phyloP scores from a whole-genome alignment of 768 basidiomycete species.

The Agaricus blazei region DNA sequence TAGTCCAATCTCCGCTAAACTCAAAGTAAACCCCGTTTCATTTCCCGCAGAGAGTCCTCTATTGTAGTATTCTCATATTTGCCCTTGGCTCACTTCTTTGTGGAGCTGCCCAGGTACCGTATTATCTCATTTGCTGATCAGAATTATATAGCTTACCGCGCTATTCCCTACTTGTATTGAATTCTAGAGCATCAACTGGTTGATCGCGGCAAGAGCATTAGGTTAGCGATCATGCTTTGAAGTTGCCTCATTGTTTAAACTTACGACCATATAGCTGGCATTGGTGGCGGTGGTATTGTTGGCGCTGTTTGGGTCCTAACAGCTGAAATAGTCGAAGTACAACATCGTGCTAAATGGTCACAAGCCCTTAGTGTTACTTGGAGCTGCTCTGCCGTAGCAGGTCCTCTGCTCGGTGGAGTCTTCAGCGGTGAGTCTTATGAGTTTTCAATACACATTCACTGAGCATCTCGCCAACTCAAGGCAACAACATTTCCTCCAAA shows the following conservation, averaged over 20 bases:
- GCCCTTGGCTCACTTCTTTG: slow-evolving; percentile 76
- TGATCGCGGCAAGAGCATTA: slow-evolving; percentile 59
- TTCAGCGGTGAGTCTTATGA: slow-evolving; percentile 61
- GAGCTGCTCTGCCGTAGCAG: slow-evolving; percentile 82
- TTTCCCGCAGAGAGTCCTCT: slow-evolving; percentile 53
- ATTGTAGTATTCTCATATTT: slow-evolving; percentile 70
- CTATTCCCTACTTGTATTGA: slow-evolving; percentile 2
- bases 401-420: slow-evolving; percentile 76
- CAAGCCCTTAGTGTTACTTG: slow-evolving; percentile 82
- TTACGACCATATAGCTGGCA: slow-evolving; percentile 43
- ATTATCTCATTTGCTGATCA: slow-evolving; percentile 15
- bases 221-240: slow-evolving; percentile 21
- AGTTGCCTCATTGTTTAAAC: slow-evolving; percentile 21
- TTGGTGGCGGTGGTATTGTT: slow-evolving; percentile 87
- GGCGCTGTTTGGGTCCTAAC: slow-evolving; percentile 84
- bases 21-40: slow-evolving; percentile 1
- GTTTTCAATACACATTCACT: not conserved
- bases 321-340: slow-evolving; percentile 73
- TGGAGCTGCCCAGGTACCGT: slow-evolving; percentile 61
- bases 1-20: slow-evolving; percentile 8
- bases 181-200: slow-evolving; percentile 48
- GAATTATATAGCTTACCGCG: slow-evolving; percentile 8
- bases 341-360: slow-evolving; percentile 74
- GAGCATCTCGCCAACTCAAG: slow-evolving; percentile 21
- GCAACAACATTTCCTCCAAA: slow-evolving; percentile 28